Base-by-base conservation (phyloP, 352 stramenopile genomes). In the Phytophthora parvispora region DNA sequence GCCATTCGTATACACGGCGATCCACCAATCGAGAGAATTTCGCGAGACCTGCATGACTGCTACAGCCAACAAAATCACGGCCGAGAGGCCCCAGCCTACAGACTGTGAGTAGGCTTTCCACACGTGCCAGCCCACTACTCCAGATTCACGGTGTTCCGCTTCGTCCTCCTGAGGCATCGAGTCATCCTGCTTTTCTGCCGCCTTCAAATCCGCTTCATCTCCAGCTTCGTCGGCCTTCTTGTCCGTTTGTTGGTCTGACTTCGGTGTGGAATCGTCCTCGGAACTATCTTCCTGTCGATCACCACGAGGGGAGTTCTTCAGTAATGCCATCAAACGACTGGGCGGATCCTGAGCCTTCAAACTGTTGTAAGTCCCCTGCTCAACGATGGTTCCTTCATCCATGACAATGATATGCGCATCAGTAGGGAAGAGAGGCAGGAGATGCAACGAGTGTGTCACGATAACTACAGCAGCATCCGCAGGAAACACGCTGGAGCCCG, bases 1-100 rank as follows among this genome's bases (percentile, higher is more conserved):
- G 4, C 63, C 60, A 51, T 91, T 94, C 15, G 84, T 94, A 62
- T 94, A 96, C 69, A 86, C 76, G 6, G 89, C 86, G 28, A 97
- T 89, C 89, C 90, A 97, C 78, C 80, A 95, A 68, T 93, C 87
- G 2, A 97, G 70, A 0, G 78, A 85, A 28, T 95, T 97, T 1
- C 84, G 83, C 1, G 86, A 92, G 6, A 84, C 50, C 64, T 98
- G 91, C 89, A 97, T 97, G 20, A 82, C 53, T 15, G 72, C 62
- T 1, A 95, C 61, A 4, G 81, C 57, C 10, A 92, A 6, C 4
- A 92, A n/a, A 27, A 94, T 87, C 9, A 72, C 45, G 24, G 81
- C 36, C 9, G 87, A 72, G 12, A 94, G 60, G 0, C 52, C 40
- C 69, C 68, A 83, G 3, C 88, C 87, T 24, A 97, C 78, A 13